A percentile compares a stretch with the other conserved stretches of the same genome.
These are phyloP conservation scores for Talaromyces verruculosus DNA, from an alignment of 2,329 filamentous ascomycete genomes.

Conservation along the genomic window DNA sequence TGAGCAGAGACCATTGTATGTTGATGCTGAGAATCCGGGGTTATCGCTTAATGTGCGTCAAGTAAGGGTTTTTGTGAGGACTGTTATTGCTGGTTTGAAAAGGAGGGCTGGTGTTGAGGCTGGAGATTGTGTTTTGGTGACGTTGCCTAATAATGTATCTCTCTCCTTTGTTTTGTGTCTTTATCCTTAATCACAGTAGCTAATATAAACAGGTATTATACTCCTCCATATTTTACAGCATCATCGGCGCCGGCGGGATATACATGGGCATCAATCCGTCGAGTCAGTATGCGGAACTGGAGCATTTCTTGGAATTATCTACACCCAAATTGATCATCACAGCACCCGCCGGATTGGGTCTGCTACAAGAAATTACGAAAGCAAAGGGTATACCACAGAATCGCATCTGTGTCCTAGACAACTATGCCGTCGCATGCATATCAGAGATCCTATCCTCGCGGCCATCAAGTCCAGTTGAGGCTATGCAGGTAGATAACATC, in stretches of 20 bases:
- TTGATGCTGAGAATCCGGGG: slow-evolving; percentile 44
- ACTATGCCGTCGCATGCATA: slow-evolving; percentile 15
- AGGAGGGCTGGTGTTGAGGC: slow-evolving; percentile 36
- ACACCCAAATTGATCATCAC: slow-evolving; percentile 50
- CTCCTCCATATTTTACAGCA: slow-evolving; percentile 39
- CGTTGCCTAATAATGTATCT: slow-evolving; percentile 43
- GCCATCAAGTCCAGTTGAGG: background rate
- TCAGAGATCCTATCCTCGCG: slow-evolving; percentile 12
- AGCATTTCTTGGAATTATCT: slow-evolving; percentile 48
- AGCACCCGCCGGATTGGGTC: slow-evolving; percentile 38
- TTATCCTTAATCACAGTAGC: too few species aligned
- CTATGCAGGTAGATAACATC: background rate
- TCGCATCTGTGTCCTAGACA: slow-evolving; percentile 22
- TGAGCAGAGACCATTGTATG: slow-evolving; percentile 41
- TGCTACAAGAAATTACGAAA: slow-evolving; percentile 24
- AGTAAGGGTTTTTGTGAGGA: slow-evolving; percentile 38
- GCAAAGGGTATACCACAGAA: slow-evolving; percentile 14
- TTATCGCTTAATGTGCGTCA: slow-evolving; percentile 39
- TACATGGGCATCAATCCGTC: slow-evolving; percentile 55
- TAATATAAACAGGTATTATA: slow-evolving; percentile 36
- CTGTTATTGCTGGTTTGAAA: slow-evolving; percentile 44
- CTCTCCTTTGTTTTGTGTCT: background rate
- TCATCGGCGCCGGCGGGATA: slow-evolving; percentile 49
- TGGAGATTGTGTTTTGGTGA: slow-evolving; percentile 47
- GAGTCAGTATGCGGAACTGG: slow-evolving; percentile 49